Conservation (phyloP, 1,284 basidiomycete genomes). For the Puccinia hordei region DNA sequence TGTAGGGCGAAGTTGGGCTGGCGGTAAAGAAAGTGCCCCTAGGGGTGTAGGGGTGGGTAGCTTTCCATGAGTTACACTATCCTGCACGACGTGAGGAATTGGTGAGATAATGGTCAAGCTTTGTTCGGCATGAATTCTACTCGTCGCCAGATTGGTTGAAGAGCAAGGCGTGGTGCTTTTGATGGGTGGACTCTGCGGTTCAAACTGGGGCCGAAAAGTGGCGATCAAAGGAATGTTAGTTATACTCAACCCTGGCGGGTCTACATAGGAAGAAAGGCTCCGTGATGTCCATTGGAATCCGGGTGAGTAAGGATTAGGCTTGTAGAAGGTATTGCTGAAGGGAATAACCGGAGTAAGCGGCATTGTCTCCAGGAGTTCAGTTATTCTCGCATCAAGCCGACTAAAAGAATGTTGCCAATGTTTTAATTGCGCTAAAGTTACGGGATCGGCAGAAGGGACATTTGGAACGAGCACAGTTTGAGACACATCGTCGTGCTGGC, state of each 20-base stretch:
- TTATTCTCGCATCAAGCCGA: constrained; percentile 9
- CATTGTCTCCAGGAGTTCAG: constrained; percentile 14
- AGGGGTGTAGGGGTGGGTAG: background rate
- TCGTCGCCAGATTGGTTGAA: background rate
- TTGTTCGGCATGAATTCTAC: background rate
- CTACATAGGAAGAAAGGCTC: background rate
- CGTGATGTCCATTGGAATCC: constrained; percentile 11
- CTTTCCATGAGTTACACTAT: background rate
- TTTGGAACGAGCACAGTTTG: background rate
- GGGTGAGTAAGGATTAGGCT: constrained; percentile 15
- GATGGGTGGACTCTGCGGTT: background rate
- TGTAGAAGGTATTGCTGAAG: background rate
- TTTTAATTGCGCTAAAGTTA: background rate
- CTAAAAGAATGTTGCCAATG: constrained; percentile 15
- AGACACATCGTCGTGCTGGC: background rate
- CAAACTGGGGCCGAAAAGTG: constrained; percentile 11
- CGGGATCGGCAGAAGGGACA: background rate
- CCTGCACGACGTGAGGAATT: background rate
- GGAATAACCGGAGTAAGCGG: background rate
- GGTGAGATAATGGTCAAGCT: background rate
- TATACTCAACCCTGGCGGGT: constrained; percentile 3
- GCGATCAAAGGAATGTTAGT: background rate
- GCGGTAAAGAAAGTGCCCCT: background rate
- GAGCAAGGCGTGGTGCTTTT: background rate
- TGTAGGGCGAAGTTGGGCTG: background rate